These are phyloP conservation scores for Podaxis sp. DNA, from an alignment of 768 basidiomycete species.

Conservation along the genomic window DNA sequence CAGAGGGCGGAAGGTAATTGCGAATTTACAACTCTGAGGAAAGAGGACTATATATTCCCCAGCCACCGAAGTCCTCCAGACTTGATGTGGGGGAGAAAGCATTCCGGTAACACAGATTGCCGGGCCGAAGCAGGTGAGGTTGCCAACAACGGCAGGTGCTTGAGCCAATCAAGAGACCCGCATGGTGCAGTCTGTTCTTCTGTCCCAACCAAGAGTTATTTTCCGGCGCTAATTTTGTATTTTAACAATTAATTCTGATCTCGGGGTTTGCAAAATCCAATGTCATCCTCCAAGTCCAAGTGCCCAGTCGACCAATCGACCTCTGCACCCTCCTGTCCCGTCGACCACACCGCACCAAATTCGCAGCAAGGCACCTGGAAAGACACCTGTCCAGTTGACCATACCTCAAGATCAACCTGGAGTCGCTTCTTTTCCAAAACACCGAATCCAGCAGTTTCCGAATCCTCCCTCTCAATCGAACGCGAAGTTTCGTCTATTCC, in stretches of 20 bases:
- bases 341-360: conserved; percentile 47
- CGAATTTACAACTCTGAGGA: not conserved
- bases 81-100: not conserved
- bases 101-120: conserved; percentile 1
- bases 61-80: not conserved
- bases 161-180: not conserved
- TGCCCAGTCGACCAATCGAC: conserved; percentile 48
- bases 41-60: not conserved
- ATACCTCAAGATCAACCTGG: conserved; percentile 37
- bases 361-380: conserved; percentile 11
- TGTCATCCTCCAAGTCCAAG: conserved; percentile 23
- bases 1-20: conserved; percentile 1
- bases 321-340: conserved; percentile 49
- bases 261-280: conserved; percentile 14
- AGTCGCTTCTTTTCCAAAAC: conserved; percentile 31
- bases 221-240: not conserved
- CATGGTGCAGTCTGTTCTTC: not conserved
- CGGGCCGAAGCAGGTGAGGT: not conserved
- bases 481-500: conserved; percentile 91
- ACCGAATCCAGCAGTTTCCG: conserved; percentile 17
- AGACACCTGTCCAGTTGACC: conserved; percentile 38
- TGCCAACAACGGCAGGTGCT: not conserved
- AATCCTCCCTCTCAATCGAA: conserved; percentile 52
- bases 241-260: conserved; percentile 2
- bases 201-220: not conserved